A percentile compares a stretch with the other conserved stretches of the same genome.
Evolutionary conservation across 208 protist species (phyloP).

Genomic region (Phytomonas sp.): DNA sequence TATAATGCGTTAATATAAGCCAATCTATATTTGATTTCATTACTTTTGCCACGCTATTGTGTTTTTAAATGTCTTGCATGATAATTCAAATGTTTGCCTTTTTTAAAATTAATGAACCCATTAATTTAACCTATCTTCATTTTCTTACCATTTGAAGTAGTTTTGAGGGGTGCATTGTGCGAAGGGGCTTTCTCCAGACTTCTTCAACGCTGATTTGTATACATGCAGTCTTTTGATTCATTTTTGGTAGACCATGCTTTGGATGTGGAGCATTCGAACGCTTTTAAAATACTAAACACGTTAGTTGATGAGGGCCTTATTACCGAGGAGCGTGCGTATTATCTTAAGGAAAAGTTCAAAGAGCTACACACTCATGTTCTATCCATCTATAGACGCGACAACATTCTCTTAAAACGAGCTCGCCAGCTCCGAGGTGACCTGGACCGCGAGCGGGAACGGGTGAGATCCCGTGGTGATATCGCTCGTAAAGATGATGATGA

Average conservation of each 20-base stretch:
- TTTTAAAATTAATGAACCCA: not conserved
- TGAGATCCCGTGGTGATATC: slow-evolving; percentile 50
- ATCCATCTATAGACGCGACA: slow-evolving; percentile 85
- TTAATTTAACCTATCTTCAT: not conserved
- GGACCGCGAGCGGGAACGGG: slow-evolving; percentile 62
- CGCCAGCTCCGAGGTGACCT: slow-evolving; percentile 77
- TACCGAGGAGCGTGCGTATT: slow-evolving; percentile 73
- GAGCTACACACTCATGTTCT: slow-evolving; percentile 83
- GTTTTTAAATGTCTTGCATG: slow-evolving; percentile 3
- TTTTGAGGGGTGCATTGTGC: slow-evolving; percentile 2
- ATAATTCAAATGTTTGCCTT: not conserved
- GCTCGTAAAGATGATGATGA: slow-evolving; percentile 77
- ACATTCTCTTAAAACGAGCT: slow-evolving; percentile 78
- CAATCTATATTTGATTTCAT: not conserved
- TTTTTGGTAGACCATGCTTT: slow-evolving; percentile 46
- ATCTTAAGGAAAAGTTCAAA: slow-evolving; percentile 81
- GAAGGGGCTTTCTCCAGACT: not conserved
- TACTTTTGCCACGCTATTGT: slow-evolving; percentile 12
- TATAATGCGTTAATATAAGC: not conserved
- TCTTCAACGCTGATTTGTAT: not conserved
- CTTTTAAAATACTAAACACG: slow-evolving; percentile 63
- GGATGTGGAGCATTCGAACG: slow-evolving; percentile 85
- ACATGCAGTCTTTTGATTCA: slow-evolving; percentile 12
- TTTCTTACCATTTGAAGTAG: not conserved
- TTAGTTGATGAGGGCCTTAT: slow-evolving; percentile 86